Evolutionary conservation across 306 rosid species (phyloP), one percentile per base, ranked within the genome.

Genomic region (Corylus heterophylla): DNA sequence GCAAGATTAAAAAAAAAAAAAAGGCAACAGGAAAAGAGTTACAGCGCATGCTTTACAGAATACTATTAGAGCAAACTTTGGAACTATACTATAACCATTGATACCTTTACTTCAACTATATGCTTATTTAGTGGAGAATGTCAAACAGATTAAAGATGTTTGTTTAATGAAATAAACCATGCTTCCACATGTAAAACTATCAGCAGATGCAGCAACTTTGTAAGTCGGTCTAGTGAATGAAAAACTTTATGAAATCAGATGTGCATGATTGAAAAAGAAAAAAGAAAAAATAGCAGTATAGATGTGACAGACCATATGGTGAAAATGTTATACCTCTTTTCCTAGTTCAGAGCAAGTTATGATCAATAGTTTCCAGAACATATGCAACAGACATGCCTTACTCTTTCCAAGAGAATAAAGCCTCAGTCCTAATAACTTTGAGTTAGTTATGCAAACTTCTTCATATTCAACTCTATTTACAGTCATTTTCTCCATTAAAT

Each of bases 1-100:
- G n/a, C 78, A 83, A 83, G 85, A 73, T 76, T 48, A 79, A 75
- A 11, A 14, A 13, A 13, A 16, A 16, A 52, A 52, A 7, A 2
- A 3, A 14, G 4, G 2, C 7, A 52, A 52, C n/a, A 52, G 58
- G 58, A 52, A 52, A 52, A 14, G 58, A 52, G 58, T 52, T 49
- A 49, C 52, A 49, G 13, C 4, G 4, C 52, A 49, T 49, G 54
- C 16, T n/a, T 1, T 25, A 29, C 18, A 76, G 37, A 49, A 51
- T 63, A 76, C 42, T 29, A 51, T 50, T 1, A 51, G 7, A 8
- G 48, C 35, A 48, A 49, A 55, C 13, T 74, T 11, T 2, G 31
- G 31, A 72, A 59, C 50, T 31, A 39, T 37, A 39, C 12, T 55
- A 18, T 8, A 17, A 8, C 51, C 39, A 55, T 27, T 62, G 25